Evolutionary conservation across 345 rosid genomes (phyloP), one percentile per base, ranked within the genome.

Genomic region (Aurinia saxatilis): DNA sequence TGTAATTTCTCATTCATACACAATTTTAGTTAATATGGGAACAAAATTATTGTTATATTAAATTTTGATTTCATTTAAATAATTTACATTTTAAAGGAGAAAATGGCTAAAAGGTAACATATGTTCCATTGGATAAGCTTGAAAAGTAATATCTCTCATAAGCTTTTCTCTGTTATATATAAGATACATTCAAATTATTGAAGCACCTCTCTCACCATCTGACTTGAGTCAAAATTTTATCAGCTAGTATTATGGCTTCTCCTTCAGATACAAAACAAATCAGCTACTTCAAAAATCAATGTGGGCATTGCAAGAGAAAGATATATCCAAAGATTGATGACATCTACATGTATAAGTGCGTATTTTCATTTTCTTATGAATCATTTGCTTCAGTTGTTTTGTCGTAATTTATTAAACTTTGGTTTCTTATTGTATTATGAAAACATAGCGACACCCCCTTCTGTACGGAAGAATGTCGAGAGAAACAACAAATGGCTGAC

Each of bases 281-380:
- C 14, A 66, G 70, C 56, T 66, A 5, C 1, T 66, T 66, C 40
- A 66, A 4, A 66, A 10, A 55, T 27, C 21, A 55, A 36, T 66
- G 70, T 55, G 56, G 70, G 8, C 56, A 36, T 7, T 66, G 70
- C 70, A 46, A 55, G 39, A 46, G 17, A 6, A 46, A 16, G 5
- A 11, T 66, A 11, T 5, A 17, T 37, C 56, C 48, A 46, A 55
- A 46, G 23, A 2, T 8, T 36, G 56, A 55, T 25, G 63, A 46
- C 15, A 35, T 66, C 52, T 67, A 21, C 66, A 67, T 67, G 66
- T 67, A 59, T 17, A 67, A 67, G 72, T 67, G 15, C 1, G 72
- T 59, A 15, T 33, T 18, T 34, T 47, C 14, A 10, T 27, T 35
- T 25, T 27, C 6, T 23, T 14, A 3, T 30, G 34, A 5, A 11